Evolutionary conservation across 331 rosid species (phyloP).

Genomic region (Phaseolus coccineus): DNA sequence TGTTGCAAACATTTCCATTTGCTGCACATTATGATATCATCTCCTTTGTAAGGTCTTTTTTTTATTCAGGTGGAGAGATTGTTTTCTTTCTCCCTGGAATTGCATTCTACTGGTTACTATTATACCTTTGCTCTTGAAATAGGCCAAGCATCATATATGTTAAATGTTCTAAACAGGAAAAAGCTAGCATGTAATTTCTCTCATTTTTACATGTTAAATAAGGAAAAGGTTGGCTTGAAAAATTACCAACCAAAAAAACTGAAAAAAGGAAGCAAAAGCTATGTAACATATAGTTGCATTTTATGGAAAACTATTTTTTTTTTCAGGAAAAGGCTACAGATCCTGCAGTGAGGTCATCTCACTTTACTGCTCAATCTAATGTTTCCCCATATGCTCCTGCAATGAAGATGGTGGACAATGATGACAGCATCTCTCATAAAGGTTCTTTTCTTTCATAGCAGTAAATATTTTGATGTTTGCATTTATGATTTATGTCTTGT

Average conservation of each 20-base stretch:
- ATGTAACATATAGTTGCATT: background rate
- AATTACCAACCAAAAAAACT: background rate
- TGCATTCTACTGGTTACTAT: slow-evolving; percentile 12
- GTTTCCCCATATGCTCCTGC: slow-evolving; percentile 63
- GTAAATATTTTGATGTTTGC: background rate
- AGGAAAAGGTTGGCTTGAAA: slow-evolving; percentile 4
- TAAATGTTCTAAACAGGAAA: background rate
- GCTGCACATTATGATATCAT: background rate
- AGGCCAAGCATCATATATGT: slow-evolving; percentile 26
- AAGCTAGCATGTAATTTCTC: background rate
- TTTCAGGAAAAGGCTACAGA: slow-evolving; percentile 64
- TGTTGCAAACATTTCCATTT: background rate
- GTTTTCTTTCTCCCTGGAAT: slow-evolving; percentile 24
- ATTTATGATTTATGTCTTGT: slow-evolving; percentile 2
- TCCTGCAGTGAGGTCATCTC: slow-evolving; percentile 60
- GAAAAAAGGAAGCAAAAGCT: background rate
- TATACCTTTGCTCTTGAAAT: slow-evolving; percentile 23
- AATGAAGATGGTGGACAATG: slow-evolving; percentile 55
- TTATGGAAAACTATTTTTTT: background rate
- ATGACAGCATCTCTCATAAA: slow-evolving; percentile 59
- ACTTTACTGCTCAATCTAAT: slow-evolving; percentile 53
- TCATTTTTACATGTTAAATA: slow-evolving; percentile 4
- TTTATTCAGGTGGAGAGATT: background rate
- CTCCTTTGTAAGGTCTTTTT: background rate
- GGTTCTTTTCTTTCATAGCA: slow-evolving; percentile 47